Evolutionary conservation across 208 protist species (phyloP).

Genomic region (Wallacemonas sp.): DNA sequence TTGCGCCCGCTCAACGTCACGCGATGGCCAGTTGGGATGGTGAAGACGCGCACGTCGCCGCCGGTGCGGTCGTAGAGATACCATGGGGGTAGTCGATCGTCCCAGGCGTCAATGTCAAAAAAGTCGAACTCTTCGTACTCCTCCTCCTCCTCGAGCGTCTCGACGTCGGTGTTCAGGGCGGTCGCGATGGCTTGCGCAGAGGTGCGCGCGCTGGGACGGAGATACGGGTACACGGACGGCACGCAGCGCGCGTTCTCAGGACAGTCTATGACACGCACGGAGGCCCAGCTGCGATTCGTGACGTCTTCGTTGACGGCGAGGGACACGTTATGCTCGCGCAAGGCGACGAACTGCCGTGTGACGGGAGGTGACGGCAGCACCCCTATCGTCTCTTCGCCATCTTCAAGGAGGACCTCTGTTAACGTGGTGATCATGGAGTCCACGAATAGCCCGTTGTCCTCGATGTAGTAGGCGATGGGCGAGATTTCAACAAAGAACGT

Average conservation of each 20-base stretch:
- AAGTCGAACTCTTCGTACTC: conserved; percentile 15
- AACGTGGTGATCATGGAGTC: background rate
- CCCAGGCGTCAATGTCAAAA: conserved; percentile 29
- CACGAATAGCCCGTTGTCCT: conserved; percentile 2
- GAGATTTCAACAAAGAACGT: conserved; percentile 14
- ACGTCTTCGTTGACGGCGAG: background rate
- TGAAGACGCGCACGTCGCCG: conserved; percentile 9
- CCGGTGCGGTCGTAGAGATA: background rate
- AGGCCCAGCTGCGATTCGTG: conserved; percentile 4
- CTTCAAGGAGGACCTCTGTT: too few relatives aligned
- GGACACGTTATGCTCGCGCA: conserved; percentile 6
- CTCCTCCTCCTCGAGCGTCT: background rate
- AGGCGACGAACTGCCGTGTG: background rate
- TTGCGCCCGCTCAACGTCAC: conserved; percentile 24
- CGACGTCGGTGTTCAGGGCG: background rate
- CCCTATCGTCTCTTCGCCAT: background rate
- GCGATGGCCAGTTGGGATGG: conserved; percentile 26
- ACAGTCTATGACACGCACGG: background rate
- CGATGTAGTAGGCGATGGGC: conserved; percentile 16
- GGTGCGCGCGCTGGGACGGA: background rate
- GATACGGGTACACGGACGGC: conserved; percentile 22
- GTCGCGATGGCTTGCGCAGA: background rate
- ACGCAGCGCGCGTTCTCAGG: conserved; percentile 14
- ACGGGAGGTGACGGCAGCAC: background rate
- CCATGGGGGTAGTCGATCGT: conserved; percentile 22